Evolutionary conservation across 768 basidiomycete species (phyloP).

Genomic region (Lactarius trivialis): DNA sequence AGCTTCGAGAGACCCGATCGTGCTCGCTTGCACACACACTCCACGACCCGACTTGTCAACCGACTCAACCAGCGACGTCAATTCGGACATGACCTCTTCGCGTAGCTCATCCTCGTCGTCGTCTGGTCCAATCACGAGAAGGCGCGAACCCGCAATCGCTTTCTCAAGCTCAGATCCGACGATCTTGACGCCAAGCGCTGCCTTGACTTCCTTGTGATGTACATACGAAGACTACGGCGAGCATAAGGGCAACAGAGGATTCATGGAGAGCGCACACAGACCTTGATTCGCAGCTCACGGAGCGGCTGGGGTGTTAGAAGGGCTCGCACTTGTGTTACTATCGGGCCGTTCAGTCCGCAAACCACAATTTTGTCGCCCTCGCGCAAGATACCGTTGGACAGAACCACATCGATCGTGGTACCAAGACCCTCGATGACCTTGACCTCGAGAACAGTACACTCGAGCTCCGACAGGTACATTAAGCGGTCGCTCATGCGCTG

Average conservation of each 20-base stretch:
- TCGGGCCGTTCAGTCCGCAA: slow-evolving; percentile 95
- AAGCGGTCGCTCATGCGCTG: slow-evolving; percentile 95
- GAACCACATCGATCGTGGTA: slow-evolving; percentile 93
- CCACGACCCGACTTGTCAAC: slow-evolving; percentile 95
- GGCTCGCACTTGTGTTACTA: slow-evolving; percentile 91
- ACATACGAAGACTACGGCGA: slow-evolving; percentile 78
- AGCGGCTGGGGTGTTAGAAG: slow-evolving; percentile 94
- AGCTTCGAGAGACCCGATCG: slow-evolving; percentile 94
- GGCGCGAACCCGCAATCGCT: slow-evolving; percentile 92
- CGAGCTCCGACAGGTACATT: slow-evolving; percentile 96
- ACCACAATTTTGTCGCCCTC: slow-evolving; percentile 95
- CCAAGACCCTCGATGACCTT: slow-evolving; percentile 98
- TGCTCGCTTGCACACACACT: slow-evolving; percentile 96
- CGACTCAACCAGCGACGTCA: slow-evolving; percentile 79
- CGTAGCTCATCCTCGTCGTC: slow-evolving; percentile 94
- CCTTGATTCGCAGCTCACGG: slow-evolving; percentile 94
- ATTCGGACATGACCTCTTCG: slow-evolving; percentile 95
- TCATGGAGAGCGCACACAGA: slow-evolving; percentile 28
- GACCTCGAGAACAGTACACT: slow-evolving; percentile 97
- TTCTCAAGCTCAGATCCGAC: slow-evolving; percentile 94
- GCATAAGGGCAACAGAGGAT: slow-evolving; percentile 8
- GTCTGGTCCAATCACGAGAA: slow-evolving; percentile 89
- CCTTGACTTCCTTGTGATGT: slow-evolving; percentile 96
- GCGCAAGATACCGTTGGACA: slow-evolving; percentile 86
- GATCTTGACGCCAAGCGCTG: slow-evolving; percentile 94